phyloP scores from a whole-genome alignment of 148 eudicot species.

The Simmondsia chinensis region DNA sequence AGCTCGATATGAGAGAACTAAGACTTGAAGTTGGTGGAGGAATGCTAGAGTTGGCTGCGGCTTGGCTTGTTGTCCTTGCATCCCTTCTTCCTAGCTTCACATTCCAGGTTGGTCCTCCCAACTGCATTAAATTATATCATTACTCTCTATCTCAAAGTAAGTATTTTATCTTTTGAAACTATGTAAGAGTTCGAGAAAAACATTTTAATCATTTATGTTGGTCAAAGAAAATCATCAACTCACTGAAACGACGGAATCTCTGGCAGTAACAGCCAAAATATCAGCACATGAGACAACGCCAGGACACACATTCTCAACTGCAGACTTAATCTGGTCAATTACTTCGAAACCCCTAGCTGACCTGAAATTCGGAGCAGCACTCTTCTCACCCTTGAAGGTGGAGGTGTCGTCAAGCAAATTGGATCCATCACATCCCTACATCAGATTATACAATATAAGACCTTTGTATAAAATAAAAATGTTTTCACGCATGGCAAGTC shows the following conservation, averaged over 20 bases:
- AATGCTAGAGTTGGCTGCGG: slow-evolving; percentile 24
- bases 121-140: slow-evolving; percentile 12
- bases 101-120: slow-evolving; percentile 41
- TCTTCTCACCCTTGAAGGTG: slow-evolving; percentile 40
- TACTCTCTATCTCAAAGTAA: too few species aligned
- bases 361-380: slow-evolving; percentile 37
- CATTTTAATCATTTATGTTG: neutral
- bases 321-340: slow-evolving; percentile 49
- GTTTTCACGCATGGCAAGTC: neutral
- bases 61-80: slow-evolving; percentile 17
- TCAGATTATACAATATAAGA: neutral
- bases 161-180: too few species aligned
- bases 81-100: slow-evolving; percentile 41
- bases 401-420: slow-evolving; percentile 51
- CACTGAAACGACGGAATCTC: slow-evolving; percentile 46
- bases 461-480: too few species aligned
- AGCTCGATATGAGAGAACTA: slow-evolving; percentile 21
- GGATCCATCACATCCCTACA: slow-evolving; percentile 65
- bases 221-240: neutral
- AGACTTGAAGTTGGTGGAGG: slow-evolving; percentile 34
- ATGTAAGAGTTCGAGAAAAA: too few species aligned
- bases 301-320: slow-evolving; percentile 36
- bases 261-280: slow-evolving; percentile 45
- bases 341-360: slow-evolving; percentile 58
- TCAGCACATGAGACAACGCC: slow-evolving; percentile 63